Evolutionary conservation across 2,329 filamentous ascomycete genomes (phyloP), one percentile per base, ranked within the genome.

Genomic region (Coleophoma eucalyptorum): DNA sequence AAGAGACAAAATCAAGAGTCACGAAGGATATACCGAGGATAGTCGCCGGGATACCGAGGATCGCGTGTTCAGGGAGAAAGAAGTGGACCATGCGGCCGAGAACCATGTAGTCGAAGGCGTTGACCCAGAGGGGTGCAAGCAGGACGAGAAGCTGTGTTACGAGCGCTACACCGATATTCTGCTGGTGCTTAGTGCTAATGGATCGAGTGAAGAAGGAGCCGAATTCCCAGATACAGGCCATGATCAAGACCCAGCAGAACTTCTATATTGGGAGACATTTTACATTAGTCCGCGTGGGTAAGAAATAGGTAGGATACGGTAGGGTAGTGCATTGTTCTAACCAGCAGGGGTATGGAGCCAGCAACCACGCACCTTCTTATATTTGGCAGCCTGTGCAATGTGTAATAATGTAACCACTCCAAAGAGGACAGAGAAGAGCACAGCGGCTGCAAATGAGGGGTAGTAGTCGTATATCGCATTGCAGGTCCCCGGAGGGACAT

Each of bases 211-310:
- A 10, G 15, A 35, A 15, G 10, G 10, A 10, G 33, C 10, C 15
- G 33, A 35, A 10, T 35, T 35, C 33, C 33, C 33, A 35, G 15
- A 35, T 35, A 10, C 33, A 10, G 33, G n/a, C n/a, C 33, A 35
- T 69, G 48, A 72, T 66, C 5, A 77, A 64, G 4, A 74, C 71
- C 67, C 67, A 70, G 47, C 60, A 67, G 54, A 70, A 73, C 16
- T n/a, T n/a, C n/a, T n/a, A n/a, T n/a, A n/a, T n/a, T n/a, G n/a
- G n/a, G n/a, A n/a, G n/a, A n/a, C n/a, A n/a, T n/a, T n/a, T n/a
- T n/a, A n/a, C n/a, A n/a, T n/a, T n/a, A n/a, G n/a, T n/a, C n/a
- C n/a, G n/a, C n/a, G n/a, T n/a, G n/a, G n/a, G n/a, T n/a, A n/a
- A n/a, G n/a, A n/a, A n/a, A n/a, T n/a, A n/a, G n/a, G n/a, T n/a